Conservation (phyloP, 257 asterid species). For the Agastache rugosa region DNA sequence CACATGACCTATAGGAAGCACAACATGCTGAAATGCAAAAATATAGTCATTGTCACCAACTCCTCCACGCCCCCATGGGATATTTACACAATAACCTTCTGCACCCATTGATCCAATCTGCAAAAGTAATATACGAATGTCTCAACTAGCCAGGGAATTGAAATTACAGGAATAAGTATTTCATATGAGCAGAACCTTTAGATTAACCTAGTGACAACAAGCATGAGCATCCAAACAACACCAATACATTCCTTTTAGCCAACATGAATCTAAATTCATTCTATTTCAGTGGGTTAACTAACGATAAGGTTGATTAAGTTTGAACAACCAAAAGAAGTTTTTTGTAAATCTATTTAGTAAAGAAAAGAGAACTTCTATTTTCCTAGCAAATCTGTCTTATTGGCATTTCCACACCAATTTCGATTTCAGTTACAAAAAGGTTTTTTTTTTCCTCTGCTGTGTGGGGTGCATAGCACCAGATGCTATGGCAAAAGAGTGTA, state of each 20-base stretch:
- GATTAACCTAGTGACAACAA: conserved; percentile 23
- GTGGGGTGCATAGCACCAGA: background rate
- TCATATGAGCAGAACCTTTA: conserved; percentile 1
- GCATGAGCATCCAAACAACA: conserved; percentile 30
- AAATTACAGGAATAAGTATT: background rate
- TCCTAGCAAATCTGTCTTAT: conserved; percentile 11
- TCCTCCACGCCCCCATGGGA: conserved; percentile 96
- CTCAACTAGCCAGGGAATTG: conserved; percentile 19
- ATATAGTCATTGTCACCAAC: conserved; percentile 96
- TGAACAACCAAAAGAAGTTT: conserved; percentile 16
- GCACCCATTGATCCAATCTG: conserved; percentile 96
- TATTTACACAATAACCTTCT: conserved; percentile 93
- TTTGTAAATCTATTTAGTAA: background rate
- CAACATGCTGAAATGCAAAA: conserved; percentile 90
- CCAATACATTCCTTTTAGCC: conserved; percentile 19
- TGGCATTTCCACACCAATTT: background rate
- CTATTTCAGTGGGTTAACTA: background rate
- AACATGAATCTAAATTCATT: background rate
- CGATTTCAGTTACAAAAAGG: conserved; percentile 14
- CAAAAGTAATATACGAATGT: conserved; percentile 31
- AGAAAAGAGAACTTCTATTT: background rate
- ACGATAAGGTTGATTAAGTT: conserved; percentile 23
- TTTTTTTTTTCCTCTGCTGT: background rate
- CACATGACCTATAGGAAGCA: conserved; percentile 87
- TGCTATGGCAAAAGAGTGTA: background rate